Percentiles rank a stretch among this genome's conserved stretches.
These are phyloP conservation scores for Krasilnikovozyma curviuscula DNA, from an alignment of 768 basidiomycete species.

Conservation along the genomic window DNA sequence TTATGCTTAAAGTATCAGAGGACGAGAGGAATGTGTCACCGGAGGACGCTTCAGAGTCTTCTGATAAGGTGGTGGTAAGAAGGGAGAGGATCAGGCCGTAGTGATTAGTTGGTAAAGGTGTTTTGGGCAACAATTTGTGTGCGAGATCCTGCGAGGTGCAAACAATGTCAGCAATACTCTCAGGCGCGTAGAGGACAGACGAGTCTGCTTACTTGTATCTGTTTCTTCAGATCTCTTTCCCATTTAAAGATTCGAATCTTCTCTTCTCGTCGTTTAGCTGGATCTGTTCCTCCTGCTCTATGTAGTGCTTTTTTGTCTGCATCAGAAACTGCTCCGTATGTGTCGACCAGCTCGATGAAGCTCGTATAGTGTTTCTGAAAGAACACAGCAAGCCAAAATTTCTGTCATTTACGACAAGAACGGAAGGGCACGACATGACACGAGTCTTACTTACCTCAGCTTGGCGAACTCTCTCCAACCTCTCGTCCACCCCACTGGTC, in stretches of 20 bases:
- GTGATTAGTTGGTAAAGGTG: slow-evolving; percentile 1
- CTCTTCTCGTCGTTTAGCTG: slow-evolving; percentile 51
- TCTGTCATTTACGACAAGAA: not conserved
- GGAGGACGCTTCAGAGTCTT: not conserved
- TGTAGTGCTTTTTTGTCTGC: slow-evolving; percentile 14
- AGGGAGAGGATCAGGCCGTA: slow-evolving; percentile 8
- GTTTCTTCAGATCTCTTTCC: slow-evolving; percentile 56
- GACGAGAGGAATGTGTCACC: not conserved
- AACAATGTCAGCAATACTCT: not conserved
- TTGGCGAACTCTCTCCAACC: slow-evolving; percentile 17
- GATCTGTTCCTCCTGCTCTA: slow-evolving; percentile 30
- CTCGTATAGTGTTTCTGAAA: slow-evolving; percentile 16
- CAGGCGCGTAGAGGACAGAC: not conserved
- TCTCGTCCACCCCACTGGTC: slow-evolving; percentile 17
- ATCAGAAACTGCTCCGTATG: slow-evolving; percentile 20
- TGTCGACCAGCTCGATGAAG: slow-evolving; percentile 19
- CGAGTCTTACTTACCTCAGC: slow-evolving; percentile 18
- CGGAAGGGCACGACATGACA: not conserved
- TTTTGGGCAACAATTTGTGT: not conserved
- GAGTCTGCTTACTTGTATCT: slow-evolving; percentile 41
- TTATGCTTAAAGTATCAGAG: not conserved
- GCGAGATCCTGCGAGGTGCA: not conserved
- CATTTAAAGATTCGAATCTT: slow-evolving; percentile 81
- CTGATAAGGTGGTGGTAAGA: not conserved
- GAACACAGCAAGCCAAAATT: not conserved